Percentiles rank a stretch among this genome's conserved stretches.
Evolutionary conservation across 345 rosid species (phyloP).

Genomic region (Salix suchowensis): DNA sequence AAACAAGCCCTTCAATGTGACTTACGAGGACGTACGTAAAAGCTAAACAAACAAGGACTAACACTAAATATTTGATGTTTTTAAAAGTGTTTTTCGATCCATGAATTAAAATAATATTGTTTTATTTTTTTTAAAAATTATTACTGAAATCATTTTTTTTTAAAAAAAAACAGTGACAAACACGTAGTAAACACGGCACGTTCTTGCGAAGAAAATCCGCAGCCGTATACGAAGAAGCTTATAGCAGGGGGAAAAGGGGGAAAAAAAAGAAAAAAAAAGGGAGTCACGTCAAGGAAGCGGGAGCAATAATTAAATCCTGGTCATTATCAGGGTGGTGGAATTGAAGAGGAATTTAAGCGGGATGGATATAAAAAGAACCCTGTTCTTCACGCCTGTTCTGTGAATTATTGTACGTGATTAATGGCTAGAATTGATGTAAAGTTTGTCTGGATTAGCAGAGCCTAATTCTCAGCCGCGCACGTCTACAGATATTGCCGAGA

Average conservation of each 20-base stretch:
- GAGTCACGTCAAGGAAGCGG: not conserved
- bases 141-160: too few relatives aligned
- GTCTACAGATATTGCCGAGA: not conserved
- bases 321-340: not conserved
- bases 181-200: not conserved
- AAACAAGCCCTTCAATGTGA: too few relatives aligned
- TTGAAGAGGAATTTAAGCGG: not conserved
- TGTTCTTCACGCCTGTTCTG: not conserved
- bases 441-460: not conserved
- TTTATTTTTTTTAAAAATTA: too few relatives aligned
- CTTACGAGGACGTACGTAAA: too few relatives aligned
- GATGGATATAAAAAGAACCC: not conserved
- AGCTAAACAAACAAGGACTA: too few relatives aligned
- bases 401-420: not conserved
- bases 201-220: not conserved
- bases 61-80: too few relatives aligned
- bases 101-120: too few relatives aligned
- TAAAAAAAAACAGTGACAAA: too few relatives aligned
- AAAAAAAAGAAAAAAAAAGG: not conserved
- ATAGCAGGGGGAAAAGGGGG: not conserved
- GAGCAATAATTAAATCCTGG: not conserved
- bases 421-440: not conserved
- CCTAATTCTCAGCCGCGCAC: not conserved
- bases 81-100: too few relatives aligned
- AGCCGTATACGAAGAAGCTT: not conserved